Evolutionary conservation across 306 rosid species (phyloP).

Genomic region (Castanopsis chinensis): DNA sequence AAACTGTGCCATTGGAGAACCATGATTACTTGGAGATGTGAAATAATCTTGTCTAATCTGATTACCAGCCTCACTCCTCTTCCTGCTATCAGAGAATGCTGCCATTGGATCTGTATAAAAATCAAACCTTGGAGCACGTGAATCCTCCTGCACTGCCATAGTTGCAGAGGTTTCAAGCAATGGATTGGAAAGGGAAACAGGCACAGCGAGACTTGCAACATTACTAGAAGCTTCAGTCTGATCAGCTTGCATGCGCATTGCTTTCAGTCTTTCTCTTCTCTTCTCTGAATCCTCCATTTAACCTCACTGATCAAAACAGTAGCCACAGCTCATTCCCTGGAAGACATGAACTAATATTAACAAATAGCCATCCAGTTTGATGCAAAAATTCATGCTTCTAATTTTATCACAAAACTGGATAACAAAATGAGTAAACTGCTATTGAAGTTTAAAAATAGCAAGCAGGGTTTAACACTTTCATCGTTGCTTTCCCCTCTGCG

Average conservation of each 20-base stretch:
- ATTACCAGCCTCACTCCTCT: conserved; percentile 23
- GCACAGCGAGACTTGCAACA: conserved; percentile 21
- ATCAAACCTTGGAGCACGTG: conserved; percentile 69
- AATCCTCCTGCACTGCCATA: conserved; percentile 14
- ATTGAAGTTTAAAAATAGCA: not conserved
- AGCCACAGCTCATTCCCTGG: conserved; percentile 5
- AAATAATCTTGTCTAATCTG: conserved; percentile 34
- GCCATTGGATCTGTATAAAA: conserved; percentile 89
- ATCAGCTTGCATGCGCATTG: conserved; percentile 73
- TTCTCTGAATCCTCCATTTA: conserved; percentile 85
- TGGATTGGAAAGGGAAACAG: conserved; percentile 72
- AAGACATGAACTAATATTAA: not conserved
- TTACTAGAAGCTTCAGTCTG: conserved; percentile 37
- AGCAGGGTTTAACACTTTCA: no score
- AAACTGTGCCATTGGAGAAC: conserved; percentile 29
- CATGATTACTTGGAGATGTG: conserved; percentile 32
- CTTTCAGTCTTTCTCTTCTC: conserved; percentile 69
- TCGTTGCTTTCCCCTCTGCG: no score
- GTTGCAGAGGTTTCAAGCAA: conserved; percentile 48
- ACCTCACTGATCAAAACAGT: conserved; percentile 21
- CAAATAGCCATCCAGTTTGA: not conserved
- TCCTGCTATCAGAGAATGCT: conserved; percentile 65
- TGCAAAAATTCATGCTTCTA: not conserved
- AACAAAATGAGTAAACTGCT: not conserved
- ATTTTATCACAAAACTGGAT: not conserved